Percentiles rank a stretch among this genome's conserved stretches.
These are phyloP conservation scores for Phytophthora cactorum DNA, from an alignment of 352 stramenopile species.

Conservation along the genomic window DNA sequence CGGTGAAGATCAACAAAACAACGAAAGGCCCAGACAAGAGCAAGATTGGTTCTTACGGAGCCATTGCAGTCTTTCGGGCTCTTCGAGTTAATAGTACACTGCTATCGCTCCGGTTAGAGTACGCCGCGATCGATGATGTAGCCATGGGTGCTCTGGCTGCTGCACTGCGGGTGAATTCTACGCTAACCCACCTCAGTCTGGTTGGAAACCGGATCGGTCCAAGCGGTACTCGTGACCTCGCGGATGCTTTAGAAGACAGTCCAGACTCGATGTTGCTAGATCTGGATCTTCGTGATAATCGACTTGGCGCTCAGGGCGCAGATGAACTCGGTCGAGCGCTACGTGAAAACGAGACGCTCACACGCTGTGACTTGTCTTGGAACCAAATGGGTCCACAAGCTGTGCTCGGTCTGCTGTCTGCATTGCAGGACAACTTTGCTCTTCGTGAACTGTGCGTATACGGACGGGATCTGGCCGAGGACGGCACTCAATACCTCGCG, in stretches of 20 bases:
- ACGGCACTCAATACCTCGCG: constrained; percentile 43
- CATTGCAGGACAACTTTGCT: constrained; percentile 65
- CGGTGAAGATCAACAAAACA: constrained; percentile 8
- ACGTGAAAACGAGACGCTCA: constrained; percentile 76
- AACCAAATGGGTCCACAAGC: constrained; percentile 59
- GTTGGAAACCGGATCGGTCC: constrained; percentile 58
- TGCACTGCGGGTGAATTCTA: constrained; percentile 61
- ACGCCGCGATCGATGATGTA: constrained; percentile 55
- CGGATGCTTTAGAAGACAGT: constrained; percentile 63
- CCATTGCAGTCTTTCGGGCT: constrained; percentile 58
- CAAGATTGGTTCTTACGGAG: constrained; percentile 32
- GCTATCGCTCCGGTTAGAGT: constrained; percentile 53
- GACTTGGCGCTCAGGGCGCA: constrained; percentile 52
- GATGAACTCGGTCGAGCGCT: constrained; percentile 49
- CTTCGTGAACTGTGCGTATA: constrained; percentile 56
- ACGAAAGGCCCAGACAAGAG: constrained; percentile 19
- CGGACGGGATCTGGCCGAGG: constrained; percentile 57
- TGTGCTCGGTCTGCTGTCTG: constrained; percentile 48
- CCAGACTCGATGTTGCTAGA: constrained; percentile 66
- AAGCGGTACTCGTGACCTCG: constrained; percentile 52
- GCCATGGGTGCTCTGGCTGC: constrained; percentile 64
- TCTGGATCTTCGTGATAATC: constrained; percentile 66
- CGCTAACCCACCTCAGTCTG: constrained; percentile 64
- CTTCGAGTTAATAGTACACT: constrained; percentile 60
- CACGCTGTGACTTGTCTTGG: constrained; percentile 69